Conservation (phyloP, 805 yeast genomes). For the Yamadazyma laniorum region DNA sequence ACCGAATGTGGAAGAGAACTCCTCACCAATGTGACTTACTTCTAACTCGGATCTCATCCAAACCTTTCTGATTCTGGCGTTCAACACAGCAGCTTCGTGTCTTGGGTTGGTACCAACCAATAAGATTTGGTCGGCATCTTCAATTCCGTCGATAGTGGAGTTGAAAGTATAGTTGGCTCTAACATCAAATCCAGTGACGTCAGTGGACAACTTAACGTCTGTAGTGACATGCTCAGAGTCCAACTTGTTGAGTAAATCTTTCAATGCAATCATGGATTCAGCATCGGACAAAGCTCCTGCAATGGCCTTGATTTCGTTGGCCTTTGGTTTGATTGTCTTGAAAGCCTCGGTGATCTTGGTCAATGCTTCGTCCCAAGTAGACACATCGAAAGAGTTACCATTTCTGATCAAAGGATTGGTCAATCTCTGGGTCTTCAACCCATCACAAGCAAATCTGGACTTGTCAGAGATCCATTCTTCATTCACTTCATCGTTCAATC, state of each 20-base stretch:
- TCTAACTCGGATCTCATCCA: constrained; percentile 72
- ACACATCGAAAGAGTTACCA: constrained; percentile 66
- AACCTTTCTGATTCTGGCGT: constrained; percentile 76
- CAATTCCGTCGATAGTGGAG: constrained; percentile 75
- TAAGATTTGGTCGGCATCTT: constrained; percentile 77
- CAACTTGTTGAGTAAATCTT: constrained; percentile 71
- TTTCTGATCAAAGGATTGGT: constrained; percentile 75
- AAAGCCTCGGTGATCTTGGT: constrained; percentile 64
- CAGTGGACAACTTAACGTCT: constrained; percentile 58
- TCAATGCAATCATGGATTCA: constrained; percentile 77
- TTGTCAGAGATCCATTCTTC: constrained; percentile 93
- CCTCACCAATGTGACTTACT: constrained; percentile 70
- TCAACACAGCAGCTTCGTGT: constrained; percentile 85
- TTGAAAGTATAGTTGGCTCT: constrained; percentile 80
- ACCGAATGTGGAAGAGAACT: constrained; percentile 74
- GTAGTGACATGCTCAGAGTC: constrained; percentile 80
- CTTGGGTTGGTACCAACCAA: constrained; percentile 86
- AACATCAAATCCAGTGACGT: constrained; percentile 66
- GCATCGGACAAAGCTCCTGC: constrained; percentile 83
- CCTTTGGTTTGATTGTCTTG: constrained; percentile 53
- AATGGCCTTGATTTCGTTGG: constrained; percentile 74
- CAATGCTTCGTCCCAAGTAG: constrained; percentile 87
- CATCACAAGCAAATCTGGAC: constrained; percentile 82
- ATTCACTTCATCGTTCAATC: constrained; percentile 81
- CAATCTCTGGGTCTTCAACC: constrained; percentile 79